Conservation (phyloP, 306 rosid genomes). For the Oemleria cerasiformis region DNA sequence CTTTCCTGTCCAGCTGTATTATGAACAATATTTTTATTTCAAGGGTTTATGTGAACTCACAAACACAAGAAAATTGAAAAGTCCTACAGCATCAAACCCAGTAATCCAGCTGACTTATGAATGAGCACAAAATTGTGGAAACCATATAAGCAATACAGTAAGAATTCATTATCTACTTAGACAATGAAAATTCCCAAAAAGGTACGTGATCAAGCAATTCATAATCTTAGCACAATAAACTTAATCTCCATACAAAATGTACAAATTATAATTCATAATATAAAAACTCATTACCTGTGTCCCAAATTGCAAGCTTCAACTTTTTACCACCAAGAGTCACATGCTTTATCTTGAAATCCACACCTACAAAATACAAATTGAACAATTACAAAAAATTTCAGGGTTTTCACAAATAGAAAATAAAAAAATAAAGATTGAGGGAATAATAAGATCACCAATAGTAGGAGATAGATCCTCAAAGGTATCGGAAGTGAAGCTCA, state of each 20-base stretch:
- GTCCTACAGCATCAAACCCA: neutral
- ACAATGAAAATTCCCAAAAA: neutral
- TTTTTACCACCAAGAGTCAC: slow-evolving; percentile 60
- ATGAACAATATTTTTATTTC: neutral
- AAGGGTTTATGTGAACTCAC: neutral
- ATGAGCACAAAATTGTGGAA: neutral
- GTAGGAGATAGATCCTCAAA: slow-evolving; percentile 89
- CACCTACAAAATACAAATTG: slow-evolving; percentile 46
- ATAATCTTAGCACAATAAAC: neutral
- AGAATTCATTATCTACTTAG: neutral
- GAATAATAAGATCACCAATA: slow-evolving; percentile 42
- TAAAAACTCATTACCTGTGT: slow-evolving; percentile 58
- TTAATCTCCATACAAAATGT: neutral
- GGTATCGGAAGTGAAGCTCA: slow-evolving; percentile 60
- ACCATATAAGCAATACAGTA: neutral
- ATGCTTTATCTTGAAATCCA: slow-evolving; percentile 78
- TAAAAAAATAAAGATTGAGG: neutral
- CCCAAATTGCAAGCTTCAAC: slow-evolving; percentile 92
- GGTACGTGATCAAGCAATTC: neutral
- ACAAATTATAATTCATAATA: neutral
- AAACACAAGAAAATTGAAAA: neutral
- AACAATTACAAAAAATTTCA: neutral
- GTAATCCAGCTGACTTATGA: neutral
- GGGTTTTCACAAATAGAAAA: neutral
- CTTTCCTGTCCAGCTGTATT: slow-evolving; percentile 86